A percentile compares a stretch with the other conserved stretches of the same genome.
Conservation (phyloP, 1,284 basidiomycete species). For the Boletus sp. region DNA sequence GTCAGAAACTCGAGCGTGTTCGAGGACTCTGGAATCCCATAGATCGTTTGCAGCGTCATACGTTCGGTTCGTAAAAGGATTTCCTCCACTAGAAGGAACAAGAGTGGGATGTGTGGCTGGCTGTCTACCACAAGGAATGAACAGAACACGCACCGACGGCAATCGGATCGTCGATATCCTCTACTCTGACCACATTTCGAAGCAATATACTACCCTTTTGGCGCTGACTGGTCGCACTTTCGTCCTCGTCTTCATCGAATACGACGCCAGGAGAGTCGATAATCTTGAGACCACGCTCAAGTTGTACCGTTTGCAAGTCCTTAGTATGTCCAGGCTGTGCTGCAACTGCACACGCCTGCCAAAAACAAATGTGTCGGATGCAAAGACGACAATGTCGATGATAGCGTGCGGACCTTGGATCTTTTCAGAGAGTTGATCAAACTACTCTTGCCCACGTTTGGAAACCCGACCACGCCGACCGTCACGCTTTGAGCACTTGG, state of each 20-base stretch:
- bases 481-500: conserved; percentile 72
- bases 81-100: conserved; percentile 65
- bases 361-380: conserved; percentile 37
- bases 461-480: conserved; percentile 93
- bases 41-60: conserved; percentile 74
- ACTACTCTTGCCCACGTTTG: conserved; percentile 96
- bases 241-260: conserved; percentile 70
- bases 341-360: conserved; percentile 83
- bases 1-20: conserved; percentile 85
- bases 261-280: conserved; percentile 97
- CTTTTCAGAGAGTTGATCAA: conserved; percentile 94
- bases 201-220: conserved; percentile 71
- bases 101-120: neutral
- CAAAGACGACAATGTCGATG: neutral
- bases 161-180: conserved; percentile 88
- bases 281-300: conserved; percentile 90
- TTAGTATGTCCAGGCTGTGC: conserved; percentile 95
- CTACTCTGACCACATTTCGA: conserved; percentile 91
- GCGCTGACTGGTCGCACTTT: conserved; percentile 48
- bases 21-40: conserved; percentile 72
- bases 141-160: conserved; percentile 62
- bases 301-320: conserved; percentile 88
- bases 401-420: conserved; percentile 59
- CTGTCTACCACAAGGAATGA: neutral
- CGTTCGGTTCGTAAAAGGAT: conserved; percentile 71